A percentile compares a stretch with the other conserved stretches of the same genome.
Conservation (phyloP, 257 asterid species). For the Craterostigma plantagineum region DNA sequence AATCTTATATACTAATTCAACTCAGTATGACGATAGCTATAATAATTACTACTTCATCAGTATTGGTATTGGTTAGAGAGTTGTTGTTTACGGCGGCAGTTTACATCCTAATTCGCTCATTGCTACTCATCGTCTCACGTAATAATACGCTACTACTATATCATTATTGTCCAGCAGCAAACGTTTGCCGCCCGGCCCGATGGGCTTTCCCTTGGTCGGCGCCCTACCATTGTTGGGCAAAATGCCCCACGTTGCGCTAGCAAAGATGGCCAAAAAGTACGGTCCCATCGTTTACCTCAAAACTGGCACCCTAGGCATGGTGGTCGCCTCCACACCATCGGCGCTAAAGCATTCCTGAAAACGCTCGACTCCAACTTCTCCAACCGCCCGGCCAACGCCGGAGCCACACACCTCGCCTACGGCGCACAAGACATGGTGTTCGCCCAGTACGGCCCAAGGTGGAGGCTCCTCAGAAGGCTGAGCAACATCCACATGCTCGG, state of each 20-base stretch:
- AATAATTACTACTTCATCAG: too few species aligned
- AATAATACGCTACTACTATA: too few species aligned
- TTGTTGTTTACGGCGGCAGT: too few species aligned
- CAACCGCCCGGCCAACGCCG: background rate
- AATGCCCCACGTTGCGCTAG: conserved; percentile 31
- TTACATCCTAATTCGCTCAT: too few species aligned
- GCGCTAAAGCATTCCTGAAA: conserved; percentile 4
- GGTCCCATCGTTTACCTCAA: conserved; percentile 33
- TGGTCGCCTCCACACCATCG: conserved; percentile 29
- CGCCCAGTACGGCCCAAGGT: conserved; percentile 1
- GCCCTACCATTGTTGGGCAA: conserved; percentile 25
- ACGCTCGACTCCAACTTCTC: background rate
- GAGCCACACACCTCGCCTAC: background rate
- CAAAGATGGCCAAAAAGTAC: conserved; percentile 28
- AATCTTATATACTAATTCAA: too few species aligned
- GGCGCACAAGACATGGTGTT: background rate
- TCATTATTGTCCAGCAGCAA: too few species aligned
- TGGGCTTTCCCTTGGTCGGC: conserved; percentile 28
- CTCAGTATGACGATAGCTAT: too few species aligned
- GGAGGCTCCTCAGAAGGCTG: background rate
- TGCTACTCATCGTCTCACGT: too few species aligned
- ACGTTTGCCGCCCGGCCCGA: conserved; percentile 29
- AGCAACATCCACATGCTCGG: background rate
- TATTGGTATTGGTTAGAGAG: too few species aligned
- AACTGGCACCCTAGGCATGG: conserved; percentile 24